Evolutionary conservation across 2,329 filamentous ascomycete genomes (phyloP).

Genomic region (Scedosporium minutisporum): DNA sequence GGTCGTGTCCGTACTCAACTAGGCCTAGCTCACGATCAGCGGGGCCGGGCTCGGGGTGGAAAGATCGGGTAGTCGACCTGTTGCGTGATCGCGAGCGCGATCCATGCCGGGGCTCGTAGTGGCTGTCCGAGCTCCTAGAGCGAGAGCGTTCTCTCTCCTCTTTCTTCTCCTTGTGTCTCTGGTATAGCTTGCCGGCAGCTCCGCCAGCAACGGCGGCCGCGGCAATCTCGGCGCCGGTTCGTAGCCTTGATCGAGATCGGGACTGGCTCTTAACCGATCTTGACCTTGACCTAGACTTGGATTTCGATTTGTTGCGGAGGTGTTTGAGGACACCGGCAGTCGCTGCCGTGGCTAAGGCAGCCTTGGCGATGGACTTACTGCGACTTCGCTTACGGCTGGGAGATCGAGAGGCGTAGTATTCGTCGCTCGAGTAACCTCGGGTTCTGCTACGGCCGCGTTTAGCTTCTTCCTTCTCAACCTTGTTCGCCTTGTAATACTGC

Average conservation of each 20-base stretch:
- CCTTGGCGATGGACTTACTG: conserved; percentile 45
- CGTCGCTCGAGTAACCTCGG: conserved; percentile 30
- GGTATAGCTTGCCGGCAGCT: conserved; percentile 51
- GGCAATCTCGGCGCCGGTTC: conserved; percentile 47
- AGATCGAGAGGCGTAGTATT: conserved; percentile 31
- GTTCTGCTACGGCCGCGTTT: conserved; percentile 45
- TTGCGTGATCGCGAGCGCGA: conserved; percentile 26
- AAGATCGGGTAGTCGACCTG: conserved; percentile 42
- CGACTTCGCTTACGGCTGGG: conserved; percentile 34
- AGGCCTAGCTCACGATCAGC: conserved; percentile 60
- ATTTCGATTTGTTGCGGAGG: conserved; percentile 27
- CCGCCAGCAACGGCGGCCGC: conserved; percentile 51
- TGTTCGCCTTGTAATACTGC: conserved; percentile 53
- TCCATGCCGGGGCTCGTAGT: conserved; percentile 2
- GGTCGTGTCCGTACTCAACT: conserved; percentile 56
- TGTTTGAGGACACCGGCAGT: conserved; percentile 50
- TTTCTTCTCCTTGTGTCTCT: conserved; percentile 46
- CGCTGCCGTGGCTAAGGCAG: conserved; percentile 46
- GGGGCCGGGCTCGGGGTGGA: conserved; percentile 36
- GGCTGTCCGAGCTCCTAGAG: conserved; percentile 10
- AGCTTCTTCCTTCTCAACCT: conserved; percentile 49
- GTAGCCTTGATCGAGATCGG: conserved; percentile 22
- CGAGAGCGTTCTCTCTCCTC: conserved; percentile 9
- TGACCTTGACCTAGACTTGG: conserved; percentile 31
- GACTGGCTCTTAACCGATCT: conserved; percentile 23